Base-by-base conservation (phyloP, 495 filamentous ascomycete genomes). In the Schizothecium vesticola region DNA sequence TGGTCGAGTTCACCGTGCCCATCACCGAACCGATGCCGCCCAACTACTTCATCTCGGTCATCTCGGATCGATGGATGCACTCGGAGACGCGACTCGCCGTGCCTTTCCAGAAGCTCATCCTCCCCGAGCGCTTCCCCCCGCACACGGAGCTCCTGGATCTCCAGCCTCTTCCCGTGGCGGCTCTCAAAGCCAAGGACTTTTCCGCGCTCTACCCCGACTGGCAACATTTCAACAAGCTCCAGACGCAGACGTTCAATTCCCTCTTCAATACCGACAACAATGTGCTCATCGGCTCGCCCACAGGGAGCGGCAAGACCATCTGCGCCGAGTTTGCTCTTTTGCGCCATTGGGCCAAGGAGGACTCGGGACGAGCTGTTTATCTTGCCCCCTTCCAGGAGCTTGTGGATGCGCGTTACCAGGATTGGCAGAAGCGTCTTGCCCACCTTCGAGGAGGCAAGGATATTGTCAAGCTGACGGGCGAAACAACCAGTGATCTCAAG, bases 21-120 rank as follows among this genome's bases (percentile, higher is more conserved):
- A 95, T 99, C 71, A 91, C 92, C 2, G 95, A 99, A 73, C 95
- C 95, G 1, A 97, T 97, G 92, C 96, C 95, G 6, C 95, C 95
- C 0, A 96, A 98, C 74, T 98, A 98, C 80, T 99, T 99, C 80
- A 92, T 99, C 74, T 92, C 92, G 1, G 84, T 97, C 65, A 83
- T 96, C 19, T 97, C 94, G 3, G 95, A 99, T 72, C 85, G 96
- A 66, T 99, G 95, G 95, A 95, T 98, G 92, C 92, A 97, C 73
- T 92, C 94, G 13, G 94, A 98, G 80, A 96, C 93, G 8, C 96
- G 94, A 74, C 81, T 99, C 57, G 89, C 94, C 0, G 89, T 99
- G 0, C 94, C 94, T 0, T 98, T 99, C 82, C 90, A 94, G 74
- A 97, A 97, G 75, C 82, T 99, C 19, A 88, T 96, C 66, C 86